A percentile compares a stretch with the other conserved stretches of the same genome.
Conservation (phyloP, 805 yeast genomes). For the Kuraishia molischiana region DNA sequence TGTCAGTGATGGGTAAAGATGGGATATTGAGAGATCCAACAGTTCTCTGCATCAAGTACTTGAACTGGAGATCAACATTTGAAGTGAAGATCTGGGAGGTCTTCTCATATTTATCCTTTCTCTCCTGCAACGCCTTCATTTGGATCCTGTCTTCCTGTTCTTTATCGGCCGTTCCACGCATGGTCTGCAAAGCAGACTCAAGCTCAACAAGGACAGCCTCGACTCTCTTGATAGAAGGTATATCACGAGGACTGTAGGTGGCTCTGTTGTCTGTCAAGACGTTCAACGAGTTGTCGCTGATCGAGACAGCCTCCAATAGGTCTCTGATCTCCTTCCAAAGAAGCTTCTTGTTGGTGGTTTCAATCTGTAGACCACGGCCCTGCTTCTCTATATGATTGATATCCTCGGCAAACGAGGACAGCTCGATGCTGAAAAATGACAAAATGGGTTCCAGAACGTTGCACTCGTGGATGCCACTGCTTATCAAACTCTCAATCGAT, state of each 20-base stretch:
- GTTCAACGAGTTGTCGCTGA: conserved; percentile 44
- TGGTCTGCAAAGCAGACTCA: conserved; percentile 56
- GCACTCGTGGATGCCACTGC: conserved; percentile 40
- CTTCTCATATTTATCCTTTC: conserved; percentile 47
- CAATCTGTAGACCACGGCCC: conserved; percentile 76
- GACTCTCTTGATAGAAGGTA: conserved; percentile 29
- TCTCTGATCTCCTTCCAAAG: conserved; percentile 60
- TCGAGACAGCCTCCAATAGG: conserved; percentile 61
- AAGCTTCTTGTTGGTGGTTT: conserved; percentile 70
- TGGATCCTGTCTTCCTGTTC: conserved; percentile 35
- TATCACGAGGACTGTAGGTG: conserved; percentile 31
- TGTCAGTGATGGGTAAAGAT: background rate
- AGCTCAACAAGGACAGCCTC: conserved; percentile 50
- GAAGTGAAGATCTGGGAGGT: conserved; percentile 40
- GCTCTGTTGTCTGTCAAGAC: conserved; percentile 33
- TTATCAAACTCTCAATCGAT: conserved; percentile 30
- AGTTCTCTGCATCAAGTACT: conserved; percentile 21
- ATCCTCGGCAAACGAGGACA: conserved; percentile 56
- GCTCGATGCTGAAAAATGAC: conserved; percentile 48
- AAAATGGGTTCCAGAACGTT: conserved; percentile 43
- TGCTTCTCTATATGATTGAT: conserved; percentile 63
- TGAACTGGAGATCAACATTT: conserved; percentile 17
- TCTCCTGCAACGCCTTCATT: conserved; percentile 67
- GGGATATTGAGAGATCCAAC: conserved; percentile 14
- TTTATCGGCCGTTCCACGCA: conserved; percentile 33